Evolutionary conservation across 2,329 filamentous ascomycete genomes (phyloP).

Genomic region (Allantophomopsis cytisporea): DNA sequence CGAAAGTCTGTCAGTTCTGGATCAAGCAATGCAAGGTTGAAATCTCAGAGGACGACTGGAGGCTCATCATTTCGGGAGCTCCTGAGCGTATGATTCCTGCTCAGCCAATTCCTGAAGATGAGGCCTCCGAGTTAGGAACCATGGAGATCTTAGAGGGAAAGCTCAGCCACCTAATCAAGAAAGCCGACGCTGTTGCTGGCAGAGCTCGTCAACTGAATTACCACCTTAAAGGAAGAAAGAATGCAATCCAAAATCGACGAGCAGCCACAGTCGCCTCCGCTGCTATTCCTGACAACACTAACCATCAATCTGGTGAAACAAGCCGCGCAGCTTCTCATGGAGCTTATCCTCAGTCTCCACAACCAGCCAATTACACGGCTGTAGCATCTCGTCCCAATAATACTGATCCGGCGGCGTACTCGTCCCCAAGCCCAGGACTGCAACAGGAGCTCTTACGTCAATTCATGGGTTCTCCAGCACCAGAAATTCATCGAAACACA

Average conservation of each 20-base stretch:
- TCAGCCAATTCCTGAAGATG: constrained; percentile 73
- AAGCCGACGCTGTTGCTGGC: constrained; percentile 62
- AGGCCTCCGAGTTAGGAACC: constrained; percentile 72
- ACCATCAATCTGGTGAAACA: background rate
- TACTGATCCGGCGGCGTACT: constrained; percentile 6
- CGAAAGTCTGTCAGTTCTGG: constrained; percentile 66
- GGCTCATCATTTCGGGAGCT: constrained; percentile 70
- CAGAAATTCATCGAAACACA: constrained; percentile 3
- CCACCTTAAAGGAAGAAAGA: constrained; percentile 59
- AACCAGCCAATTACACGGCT: background rate
- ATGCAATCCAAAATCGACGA: constrained; percentile 55
- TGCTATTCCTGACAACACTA: constrained; percentile 12
- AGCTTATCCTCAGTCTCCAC: background rate
- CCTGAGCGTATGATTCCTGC: constrained; percentile 72
- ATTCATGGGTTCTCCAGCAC: constrained; percentile 21
- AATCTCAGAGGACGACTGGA: constrained; percentile 79
- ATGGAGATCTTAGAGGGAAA: constrained; percentile 75
- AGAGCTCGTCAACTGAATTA: constrained; percentile 71
- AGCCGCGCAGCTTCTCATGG: background rate
- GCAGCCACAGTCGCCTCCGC: constrained; percentile 19
- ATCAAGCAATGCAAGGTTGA: constrained; percentile 72
- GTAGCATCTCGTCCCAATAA: constrained; percentile 1
- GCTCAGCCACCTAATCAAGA: constrained; percentile 62
- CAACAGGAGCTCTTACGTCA: constrained; percentile 42
- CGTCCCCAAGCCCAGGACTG: constrained; percentile 26